Percentiles rank a stretch among this genome's conserved stretches.
These are phyloP conservation scores for Malassezia globosa DNA, from an alignment of 1,284 basidiomycete genomes.

Conservation along the genomic window DNA sequence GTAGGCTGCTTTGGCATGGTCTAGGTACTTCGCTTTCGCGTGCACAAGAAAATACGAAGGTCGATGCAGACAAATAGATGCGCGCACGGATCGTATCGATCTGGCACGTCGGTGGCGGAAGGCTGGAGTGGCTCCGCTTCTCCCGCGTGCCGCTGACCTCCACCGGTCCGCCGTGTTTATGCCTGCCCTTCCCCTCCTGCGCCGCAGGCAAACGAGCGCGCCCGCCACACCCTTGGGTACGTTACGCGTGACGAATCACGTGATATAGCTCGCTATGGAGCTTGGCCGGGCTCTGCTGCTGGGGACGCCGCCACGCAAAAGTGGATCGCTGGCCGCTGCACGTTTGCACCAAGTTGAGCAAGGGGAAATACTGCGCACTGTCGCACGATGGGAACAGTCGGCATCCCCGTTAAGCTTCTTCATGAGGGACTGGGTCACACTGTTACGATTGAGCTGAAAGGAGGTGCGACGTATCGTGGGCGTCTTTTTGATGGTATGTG, in stretches of 20 bases:
- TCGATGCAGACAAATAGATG: not conserved
- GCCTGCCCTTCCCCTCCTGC: not conserved
- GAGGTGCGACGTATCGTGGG: conserved; percentile 89
- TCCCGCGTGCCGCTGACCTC: conserved; percentile 6
- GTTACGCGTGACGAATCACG: not conserved
- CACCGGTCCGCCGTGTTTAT: conserved; percentile 8
- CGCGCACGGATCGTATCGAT: not conserved
- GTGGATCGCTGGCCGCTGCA: not conserved
- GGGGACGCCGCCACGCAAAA: too few relatives aligned
- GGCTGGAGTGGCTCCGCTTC: not conserved
- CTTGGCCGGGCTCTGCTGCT: not conserved
- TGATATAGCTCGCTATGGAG: not conserved
- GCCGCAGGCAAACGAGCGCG: not conserved
- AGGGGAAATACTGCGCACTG: too few relatives aligned
- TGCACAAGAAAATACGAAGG: not conserved
- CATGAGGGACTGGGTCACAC: conserved; percentile 70
- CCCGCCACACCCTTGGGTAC: not conserved
- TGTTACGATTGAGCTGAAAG: conserved; percentile 95
- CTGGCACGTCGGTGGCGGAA: not conserved
- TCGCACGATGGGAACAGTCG: conserved; percentile 42
- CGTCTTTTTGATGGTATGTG: conserved; percentile 70
- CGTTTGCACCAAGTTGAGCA: too few relatives aligned
- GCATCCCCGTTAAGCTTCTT: conserved; percentile 48
- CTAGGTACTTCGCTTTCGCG: too few relatives aligned
- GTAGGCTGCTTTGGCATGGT: conserved; percentile 39